phyloP scores from a whole-genome alignment of 805 yeast species.

The Zygoascus tannicola region DNA sequence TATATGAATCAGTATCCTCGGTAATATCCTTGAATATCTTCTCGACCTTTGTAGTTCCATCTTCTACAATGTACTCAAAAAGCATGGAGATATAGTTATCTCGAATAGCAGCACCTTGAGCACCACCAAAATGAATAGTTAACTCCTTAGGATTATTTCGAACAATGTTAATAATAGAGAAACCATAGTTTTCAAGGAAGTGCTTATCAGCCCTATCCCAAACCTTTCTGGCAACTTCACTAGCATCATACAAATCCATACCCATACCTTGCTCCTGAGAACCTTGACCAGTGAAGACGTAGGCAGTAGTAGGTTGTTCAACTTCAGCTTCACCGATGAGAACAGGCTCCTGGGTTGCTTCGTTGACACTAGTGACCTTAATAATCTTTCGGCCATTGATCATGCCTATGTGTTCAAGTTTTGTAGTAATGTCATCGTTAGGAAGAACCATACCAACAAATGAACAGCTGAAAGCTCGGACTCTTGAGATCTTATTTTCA shows the following conservation, averaged over 20 bases:
- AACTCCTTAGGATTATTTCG: slow-evolving; percentile 91
- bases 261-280: slow-evolving; percentile 99
- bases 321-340: slow-evolving; percentile 95
- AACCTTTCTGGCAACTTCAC: slow-evolving; percentile 86
- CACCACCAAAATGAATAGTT: slow-evolving; percentile 96
- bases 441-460: slow-evolving; percentile 98
- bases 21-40: slow-evolving; percentile 91
- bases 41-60: slow-evolving; percentile 78
- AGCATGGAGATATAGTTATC: slow-evolving; percentile 94
- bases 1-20: slow-evolving; percentile 69
- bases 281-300: slow-evolving; percentile 99
- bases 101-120: slow-evolving; percentile 89
- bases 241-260: slow-evolving; percentile 90
- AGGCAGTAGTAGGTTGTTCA: slow-evolving; percentile 94
- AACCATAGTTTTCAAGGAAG: slow-evolving; percentile 88
- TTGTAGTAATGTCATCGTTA: slow-evolving; percentile 78
- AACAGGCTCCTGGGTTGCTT: slow-evolving; percentile 67
- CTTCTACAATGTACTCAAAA: slow-evolving; percentile 86
- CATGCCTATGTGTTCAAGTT: slow-evolving; percentile 95
- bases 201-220: slow-evolving; percentile 98
- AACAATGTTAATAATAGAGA: slow-evolving; percentile 93
- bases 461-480: slow-evolving; percentile 82
- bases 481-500: slow-evolving; percentile 90
- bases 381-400: slow-evolving; percentile 97
- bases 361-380: slow-evolving; percentile 81